phyloP scores from a whole-genome alignment of 148 eudicot genomes.

The Rheum nobile region DNA sequence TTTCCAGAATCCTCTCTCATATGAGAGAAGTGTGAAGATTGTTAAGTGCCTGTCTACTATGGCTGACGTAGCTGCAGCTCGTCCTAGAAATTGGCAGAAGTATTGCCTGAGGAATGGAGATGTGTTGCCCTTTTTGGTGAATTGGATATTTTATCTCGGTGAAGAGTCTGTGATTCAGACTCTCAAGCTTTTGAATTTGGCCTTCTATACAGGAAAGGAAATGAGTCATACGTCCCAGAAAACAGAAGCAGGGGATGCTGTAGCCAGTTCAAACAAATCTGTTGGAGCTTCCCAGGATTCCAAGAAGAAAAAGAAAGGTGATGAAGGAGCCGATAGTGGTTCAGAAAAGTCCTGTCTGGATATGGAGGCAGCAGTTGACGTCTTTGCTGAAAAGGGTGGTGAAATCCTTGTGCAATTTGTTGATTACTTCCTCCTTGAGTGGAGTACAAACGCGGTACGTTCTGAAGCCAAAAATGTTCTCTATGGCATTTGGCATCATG shows the following conservation, averaged over 20 bases:
- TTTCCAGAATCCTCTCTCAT: conserved; percentile 67
- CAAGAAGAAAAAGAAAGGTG: conserved; percentile 97
- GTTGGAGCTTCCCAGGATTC: conserved; percentile 59
- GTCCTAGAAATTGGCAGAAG: conserved; percentile 99
- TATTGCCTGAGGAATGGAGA: conserved; percentile 85
- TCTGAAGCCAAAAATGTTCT: conserved; percentile 83
- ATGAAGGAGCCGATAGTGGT: conserved; percentile 69
- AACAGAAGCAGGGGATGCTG: conserved; percentile 55
- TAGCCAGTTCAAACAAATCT: conserved; percentile 45
- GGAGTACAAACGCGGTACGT: conserved; percentile 96
- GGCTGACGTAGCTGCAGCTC: conserved; percentile 95
- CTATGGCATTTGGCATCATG: conserved; percentile 89
- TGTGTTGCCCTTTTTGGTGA: conserved; percentile 69
- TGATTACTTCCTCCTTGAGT: conserved; percentile 83
- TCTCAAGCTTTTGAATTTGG: conserved; percentile 77
- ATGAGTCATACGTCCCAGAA: conserved; percentile 43
- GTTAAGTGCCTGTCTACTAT: conserved; percentile 77
- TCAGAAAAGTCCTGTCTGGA: conserved; percentile 76
- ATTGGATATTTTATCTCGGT: conserved; percentile 73
- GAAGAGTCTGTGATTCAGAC: conserved; percentile 90
- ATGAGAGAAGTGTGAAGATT: conserved; percentile 94
- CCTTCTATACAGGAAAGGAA: conserved; percentile 85
- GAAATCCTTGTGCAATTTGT: conserved; percentile 72
- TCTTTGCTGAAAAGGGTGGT: conserved; percentile 59
- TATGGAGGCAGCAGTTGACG: conserved; percentile 74